Base-by-base conservation (phyloP, 192 early-diverging fungal species). In the Linnemannia elongata region DNA sequence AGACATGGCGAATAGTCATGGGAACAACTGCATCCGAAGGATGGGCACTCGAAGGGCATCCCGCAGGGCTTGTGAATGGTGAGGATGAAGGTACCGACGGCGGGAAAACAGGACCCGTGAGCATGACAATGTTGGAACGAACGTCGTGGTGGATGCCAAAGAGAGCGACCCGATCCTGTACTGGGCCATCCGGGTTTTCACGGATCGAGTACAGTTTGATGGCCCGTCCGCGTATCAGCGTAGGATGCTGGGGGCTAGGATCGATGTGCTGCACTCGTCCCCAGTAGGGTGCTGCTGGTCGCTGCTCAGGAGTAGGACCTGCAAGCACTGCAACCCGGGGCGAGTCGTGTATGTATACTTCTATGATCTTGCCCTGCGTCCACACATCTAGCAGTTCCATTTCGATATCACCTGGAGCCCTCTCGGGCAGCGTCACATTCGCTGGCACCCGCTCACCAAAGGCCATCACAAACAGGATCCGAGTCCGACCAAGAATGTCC, bases 401-500 rank as follows among this genome's bases (percentile, higher is more conserved):
- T 8, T 86, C 79, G 15, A 41, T 70, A 20, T 78, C 66, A 36
- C 36, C 57, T 73, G 72, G 41, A 30, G 39, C 76, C 20, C 24
- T 77, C 72, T 35, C 42, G 12, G 15, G 75, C 55, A 18, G 63
- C 45, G 33, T 22, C 35, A 18, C 49, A 44, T 18, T 57, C 52
- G 7, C 41, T 42, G 24, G 60, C 60, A 66, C 60, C 12, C 60
- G n/a, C 30, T 74, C 63, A 33, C 84, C 84, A 74, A 86, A 86
- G 3, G 84, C 84, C 7, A 86, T 30, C 2, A 81, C 84, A 52
- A 86, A 38, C 30, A 86, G 9, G 13, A 86, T 55, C 8, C 84
- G 69, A 27, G 73, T 77, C 33, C 75, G 36, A 10, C 45, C 57
- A 33, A 68, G 76, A 33, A n/a, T 42, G 27, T 78, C 79, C 1